Percentiles rank a stretch among this genome's conserved stretches.
phyloP scores from a whole-genome alignment of 345 rosid species.

The Cochlearia excelsa region DNA sequence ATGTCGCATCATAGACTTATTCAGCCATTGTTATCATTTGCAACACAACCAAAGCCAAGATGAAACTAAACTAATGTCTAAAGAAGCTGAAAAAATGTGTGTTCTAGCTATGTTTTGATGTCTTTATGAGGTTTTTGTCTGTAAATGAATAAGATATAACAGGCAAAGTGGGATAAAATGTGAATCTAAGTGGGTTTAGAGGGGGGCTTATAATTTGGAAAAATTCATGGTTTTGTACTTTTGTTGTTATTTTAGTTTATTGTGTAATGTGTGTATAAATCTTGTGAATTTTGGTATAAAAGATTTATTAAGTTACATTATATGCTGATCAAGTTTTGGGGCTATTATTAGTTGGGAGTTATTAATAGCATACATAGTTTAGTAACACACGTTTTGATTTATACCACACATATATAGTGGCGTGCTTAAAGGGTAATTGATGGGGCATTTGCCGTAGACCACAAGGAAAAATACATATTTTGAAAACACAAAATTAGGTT shows the following conservation, averaged over 20 bases:
- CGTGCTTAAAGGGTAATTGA: too few relatives aligned
- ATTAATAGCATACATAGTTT: too few relatives aligned
- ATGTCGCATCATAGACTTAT: constrained; percentile 61
- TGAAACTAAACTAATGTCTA: constrained; percentile 33
- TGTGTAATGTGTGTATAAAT: constrained; percentile 25
- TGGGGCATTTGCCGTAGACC: too few relatives aligned
- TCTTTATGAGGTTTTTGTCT: constrained; percentile 6
- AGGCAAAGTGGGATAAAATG: constrained; percentile 17
- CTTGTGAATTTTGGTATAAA: constrained; percentile 22
- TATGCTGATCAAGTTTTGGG: too few relatives aligned
- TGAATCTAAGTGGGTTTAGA: constrained; percentile 21
- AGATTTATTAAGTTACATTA: constrained; percentile 11
- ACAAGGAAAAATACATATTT: too few relatives aligned
- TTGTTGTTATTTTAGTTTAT: constrained; percentile 14
- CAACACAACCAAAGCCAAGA: constrained; percentile 75
- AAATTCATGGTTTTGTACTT: constrained; percentile 22
- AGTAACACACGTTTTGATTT: too few relatives aligned
- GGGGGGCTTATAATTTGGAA: constrained; percentile 5
- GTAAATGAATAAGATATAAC: constrained; percentile 28
- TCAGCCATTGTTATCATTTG: constrained; percentile 56
- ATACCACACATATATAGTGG: too few relatives aligned
- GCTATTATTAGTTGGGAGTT: too few relatives aligned
- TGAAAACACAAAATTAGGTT: too few relatives aligned
- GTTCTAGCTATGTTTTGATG: constrained; percentile 7
- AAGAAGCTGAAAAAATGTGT: constrained; percentile 9